Conservation (phyloP, 805 yeast genomes). For the Clavispora santaluciae region DNA sequence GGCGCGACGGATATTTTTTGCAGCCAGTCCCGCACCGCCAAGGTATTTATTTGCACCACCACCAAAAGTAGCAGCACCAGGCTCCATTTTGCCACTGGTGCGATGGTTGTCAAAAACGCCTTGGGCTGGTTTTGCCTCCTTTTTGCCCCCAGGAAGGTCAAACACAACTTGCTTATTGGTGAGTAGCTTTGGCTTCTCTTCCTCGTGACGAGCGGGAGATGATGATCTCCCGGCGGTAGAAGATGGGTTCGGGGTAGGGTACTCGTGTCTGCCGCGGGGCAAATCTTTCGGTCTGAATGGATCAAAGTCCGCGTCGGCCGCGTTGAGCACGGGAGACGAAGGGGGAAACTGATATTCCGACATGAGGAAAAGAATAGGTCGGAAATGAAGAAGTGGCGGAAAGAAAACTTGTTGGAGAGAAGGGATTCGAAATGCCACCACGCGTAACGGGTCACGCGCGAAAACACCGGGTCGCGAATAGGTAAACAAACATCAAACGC, state of each 20-base stretch:
- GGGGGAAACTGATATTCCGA: constrained; percentile 43
- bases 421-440: background rate
- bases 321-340: constrained; percentile 43
- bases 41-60: background rate
- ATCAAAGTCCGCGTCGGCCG: constrained; percentile 16
- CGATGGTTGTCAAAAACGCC: background rate
- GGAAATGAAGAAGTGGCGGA: background rate
- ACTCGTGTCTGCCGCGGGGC: constrained; percentile 26
- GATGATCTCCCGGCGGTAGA: constrained; percentile 39
- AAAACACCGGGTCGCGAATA: constrained; percentile 12
- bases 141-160: background rate
- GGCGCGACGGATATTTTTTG: constrained; percentile 1
- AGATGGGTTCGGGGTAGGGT: constrained; percentile 75
- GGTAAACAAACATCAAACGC: constrained; percentile 11
- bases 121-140: background rate
- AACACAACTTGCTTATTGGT: background rate
- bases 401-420: background rate
- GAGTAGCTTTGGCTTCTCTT: constrained; percentile 1
- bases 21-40: background rate
- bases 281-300: constrained; percentile 7
- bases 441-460: constrained; percentile 1
- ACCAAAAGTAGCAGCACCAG: background rate
- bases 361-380: constrained; percentile 10
- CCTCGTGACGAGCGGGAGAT: constrained; percentile 28
- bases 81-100: background rate